Conservation (phyloP, 2,329 filamentous ascomycete species). For the Daldinia sp. region DNA sequence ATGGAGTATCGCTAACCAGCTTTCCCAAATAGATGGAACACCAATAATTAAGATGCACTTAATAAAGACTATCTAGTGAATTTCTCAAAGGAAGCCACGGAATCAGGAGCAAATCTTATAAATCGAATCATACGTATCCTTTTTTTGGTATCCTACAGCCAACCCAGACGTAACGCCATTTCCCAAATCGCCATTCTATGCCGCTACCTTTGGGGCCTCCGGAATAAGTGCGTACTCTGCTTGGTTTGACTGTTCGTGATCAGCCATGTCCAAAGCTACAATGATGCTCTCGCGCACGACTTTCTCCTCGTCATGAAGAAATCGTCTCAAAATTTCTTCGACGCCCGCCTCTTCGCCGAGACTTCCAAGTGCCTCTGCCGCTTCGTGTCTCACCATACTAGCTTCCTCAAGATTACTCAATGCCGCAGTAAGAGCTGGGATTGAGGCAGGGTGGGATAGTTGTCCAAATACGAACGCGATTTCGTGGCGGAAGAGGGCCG, state of each 20-base stretch:
- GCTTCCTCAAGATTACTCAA: slow-evolving; percentile 82
- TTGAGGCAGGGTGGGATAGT: slow-evolving; percentile 94
- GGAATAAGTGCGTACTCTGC: slow-evolving; percentile 93
- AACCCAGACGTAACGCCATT: slow-evolving; percentile 35
- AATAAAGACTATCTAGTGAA: slow-evolving; percentile 17
- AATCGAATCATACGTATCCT: slow-evolving; percentile 28
- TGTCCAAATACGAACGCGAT: slow-evolving; percentile 99
- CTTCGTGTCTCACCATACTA: slow-evolving; percentile 98
- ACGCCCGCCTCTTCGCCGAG: slow-evolving; percentile 94
- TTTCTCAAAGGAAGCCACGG: slow-evolving; percentile 6
- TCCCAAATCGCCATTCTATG: slow-evolving; percentile 33
- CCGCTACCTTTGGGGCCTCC: slow-evolving; percentile 57
- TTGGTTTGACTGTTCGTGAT: slow-evolving; percentile 90
- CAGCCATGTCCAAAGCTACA: slow-evolving; percentile 97
- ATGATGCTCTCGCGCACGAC: slow-evolving; percentile 95
- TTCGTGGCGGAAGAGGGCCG: slow-evolving; percentile 95
- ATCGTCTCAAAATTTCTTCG: slow-evolving; percentile 81
- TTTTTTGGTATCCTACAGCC: slow-evolving; percentile 37
- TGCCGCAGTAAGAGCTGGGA: slow-evolving; percentile 82
- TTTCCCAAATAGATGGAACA: slow-evolving; percentile 50
- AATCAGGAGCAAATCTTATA: slow-evolving; percentile 3
- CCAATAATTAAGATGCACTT: slow-evolving; percentile 56
- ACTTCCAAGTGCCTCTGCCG: slow-evolving; percentile 93
- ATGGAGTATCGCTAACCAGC: slow-evolving; percentile 18
- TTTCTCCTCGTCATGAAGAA: slow-evolving; percentile 88